Conservation (phyloP, 2,329 filamentous ascomycete species). For the Pestalotiopsis sp. region DNA sequence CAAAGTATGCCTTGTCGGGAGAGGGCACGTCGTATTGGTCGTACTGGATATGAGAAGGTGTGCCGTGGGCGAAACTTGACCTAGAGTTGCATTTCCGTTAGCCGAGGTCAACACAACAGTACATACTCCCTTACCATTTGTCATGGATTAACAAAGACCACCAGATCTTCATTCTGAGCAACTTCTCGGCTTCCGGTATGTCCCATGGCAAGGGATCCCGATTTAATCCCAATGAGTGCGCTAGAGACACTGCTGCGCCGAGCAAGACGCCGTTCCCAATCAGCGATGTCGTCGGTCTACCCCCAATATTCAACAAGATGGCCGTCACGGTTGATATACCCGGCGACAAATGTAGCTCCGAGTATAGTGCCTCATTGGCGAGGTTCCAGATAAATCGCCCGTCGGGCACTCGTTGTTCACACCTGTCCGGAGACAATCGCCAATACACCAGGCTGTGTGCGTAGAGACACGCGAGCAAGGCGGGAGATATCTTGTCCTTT, state of each 20-base stretch:
- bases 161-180: constrained; percentile 56
- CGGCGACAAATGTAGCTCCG: constrained; percentile 60
- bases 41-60: constrained; percentile 49
- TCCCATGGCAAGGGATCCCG: constrained; percentile 55
- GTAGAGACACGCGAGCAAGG: constrained; percentile 59
- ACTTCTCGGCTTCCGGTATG: constrained; percentile 53
- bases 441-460: constrained; percentile 62
- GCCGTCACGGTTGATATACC: constrained; percentile 61
- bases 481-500: constrained; percentile 55
- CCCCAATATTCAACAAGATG: constrained; percentile 60
- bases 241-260: constrained; percentile 53
- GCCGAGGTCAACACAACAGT: background rate
- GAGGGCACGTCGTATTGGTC: constrained; percentile 51
- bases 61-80: constrained; percentile 56
- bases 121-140: constrained; percentile 45
- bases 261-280: constrained; percentile 58
- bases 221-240: constrained; percentile 58
- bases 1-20: constrained; percentile 40
- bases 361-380: constrained; percentile 61
- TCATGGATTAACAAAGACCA: constrained; percentile 59
- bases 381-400: constrained; percentile 65
- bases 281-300: constrained; percentile 62
- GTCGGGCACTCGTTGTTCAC: constrained; percentile 54
- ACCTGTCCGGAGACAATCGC: constrained; percentile 48
- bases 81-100: constrained; percentile 28